Percentiles rank a stretch among this genome's conserved stretches.
Conservation (phyloP, 306 rosid genomes). For the Prunus persica region DNA sequence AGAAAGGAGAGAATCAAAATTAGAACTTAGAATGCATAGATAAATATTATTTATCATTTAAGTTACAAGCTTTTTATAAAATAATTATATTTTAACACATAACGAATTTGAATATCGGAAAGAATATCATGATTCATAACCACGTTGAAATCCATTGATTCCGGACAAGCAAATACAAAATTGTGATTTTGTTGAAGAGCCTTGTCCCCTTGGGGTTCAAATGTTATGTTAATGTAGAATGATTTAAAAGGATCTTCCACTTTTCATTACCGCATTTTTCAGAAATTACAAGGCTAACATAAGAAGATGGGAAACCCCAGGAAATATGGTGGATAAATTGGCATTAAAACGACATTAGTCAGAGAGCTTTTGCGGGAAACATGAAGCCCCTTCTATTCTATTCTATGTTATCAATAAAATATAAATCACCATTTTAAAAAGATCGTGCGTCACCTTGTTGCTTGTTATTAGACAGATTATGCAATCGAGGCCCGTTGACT, state of each 20-base stretch:
- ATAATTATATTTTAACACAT: no score
- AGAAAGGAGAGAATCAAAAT: no score
- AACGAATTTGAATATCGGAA: background rate
- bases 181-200: background rate
- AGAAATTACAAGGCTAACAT: no score
- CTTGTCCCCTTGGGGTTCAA: background rate
- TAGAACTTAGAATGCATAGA: no score
- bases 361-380: constrained; percentile 21
- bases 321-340: background rate
- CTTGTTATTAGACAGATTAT: background rate
- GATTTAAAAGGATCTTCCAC: background rate
- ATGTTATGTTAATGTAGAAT: background rate
- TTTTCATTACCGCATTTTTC: no score
- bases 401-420: background rate
- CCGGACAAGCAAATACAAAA: background rate
- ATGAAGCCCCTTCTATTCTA: constrained; percentile 12
- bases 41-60: no score
- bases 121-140: background rate
- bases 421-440: constrained; percentile 12
- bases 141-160: background rate
- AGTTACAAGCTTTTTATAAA: fast-evolving
- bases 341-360: constrained; percentile 18
- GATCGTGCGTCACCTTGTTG: constrained; percentile 19
- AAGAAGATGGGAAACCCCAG: no score
- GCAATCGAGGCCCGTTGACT: constrained; percentile 30